Base-by-base conservation (phyloP, 345 rosid species). In the Hevea brasiliensis region DNA sequence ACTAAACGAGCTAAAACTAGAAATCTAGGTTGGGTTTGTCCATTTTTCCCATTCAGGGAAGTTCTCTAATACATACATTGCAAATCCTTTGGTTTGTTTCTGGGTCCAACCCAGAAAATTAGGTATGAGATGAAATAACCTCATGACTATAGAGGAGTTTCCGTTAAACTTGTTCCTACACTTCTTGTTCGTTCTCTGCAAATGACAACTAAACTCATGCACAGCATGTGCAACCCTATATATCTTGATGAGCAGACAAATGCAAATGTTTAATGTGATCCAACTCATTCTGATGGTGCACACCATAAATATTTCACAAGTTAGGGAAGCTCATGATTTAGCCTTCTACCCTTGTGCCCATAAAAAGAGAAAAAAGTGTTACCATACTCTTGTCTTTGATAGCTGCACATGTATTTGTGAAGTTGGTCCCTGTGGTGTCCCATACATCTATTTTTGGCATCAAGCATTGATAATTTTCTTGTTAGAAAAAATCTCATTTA, bases 211-310 rank as follows among this genome's bases (percentile, higher is more conserved):
- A 32, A 32, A 58, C 12, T 67, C 78, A 74, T 64, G 77, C 29
- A 68, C 18, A 41, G 70, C 75, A 74, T 40, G 81, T 80, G 86
- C 76, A 72, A 50, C 61, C 63, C 73, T 70, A 74, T 80, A 70
- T 8, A 26, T 42, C n/a, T n/a, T n/a, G n/a, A n/a, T 73, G n/a
- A 55, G 9, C 66, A 53, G 74, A 70, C 68, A 61, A 70, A 2
- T 8, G 64, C n/a, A 44, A 64, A 27, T 2, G 54, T 32, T 67
- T 41, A 40, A 68, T 41, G 82, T 53, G 78, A 79, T 27, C 57
- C 73, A 65, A 65, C 78, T 70, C 77, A 55, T 55, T 61, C 55
- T 41, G 60, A 48, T 42, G 66, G 54, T 40, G 78, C 63, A 32
- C 55, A 26, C 61, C 48, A n/a, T 56, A 3, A 44, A 59, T 42